A percentile compares a stretch with the other conserved stretches of the same genome.
These are phyloP conservation scores for Vitellaria paradoxa DNA, from an alignment of 179 eudicot species.

Conservation along the genomic window DNA sequence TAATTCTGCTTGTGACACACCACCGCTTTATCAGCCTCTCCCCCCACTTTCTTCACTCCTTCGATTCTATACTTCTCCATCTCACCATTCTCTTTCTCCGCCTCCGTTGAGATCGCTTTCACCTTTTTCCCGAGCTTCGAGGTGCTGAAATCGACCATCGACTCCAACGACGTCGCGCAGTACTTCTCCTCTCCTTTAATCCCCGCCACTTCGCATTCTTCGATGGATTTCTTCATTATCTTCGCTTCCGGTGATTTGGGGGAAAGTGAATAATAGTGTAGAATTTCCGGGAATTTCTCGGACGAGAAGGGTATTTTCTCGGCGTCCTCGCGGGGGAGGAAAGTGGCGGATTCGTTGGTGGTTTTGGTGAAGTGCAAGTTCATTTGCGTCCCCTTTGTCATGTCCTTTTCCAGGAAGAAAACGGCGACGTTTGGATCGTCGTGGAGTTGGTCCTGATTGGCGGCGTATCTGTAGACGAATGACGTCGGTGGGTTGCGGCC, in stretches of 20 bases:
- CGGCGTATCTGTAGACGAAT: constrained; percentile 30
- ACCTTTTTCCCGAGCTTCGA: constrained; percentile 50
- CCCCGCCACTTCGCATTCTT: constrained; percentile 51
- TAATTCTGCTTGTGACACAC: constrained; percentile 72
- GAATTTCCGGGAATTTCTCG: constrained; percentile 32
- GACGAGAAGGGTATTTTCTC: constrained; percentile 74
- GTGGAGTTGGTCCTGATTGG: constrained; percentile 53
- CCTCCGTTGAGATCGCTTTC: constrained; percentile 44
- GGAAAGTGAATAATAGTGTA: constrained; percentile 29
- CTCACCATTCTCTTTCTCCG: constrained; percentile 10
- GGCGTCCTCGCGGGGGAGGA: constrained; percentile 53
- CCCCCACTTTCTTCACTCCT: constrained; percentile 29
- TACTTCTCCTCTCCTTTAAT: constrained; percentile 54
- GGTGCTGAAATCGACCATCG: constrained; percentile 69
- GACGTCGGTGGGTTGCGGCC: no score
- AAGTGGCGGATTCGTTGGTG: constrained; percentile 30
- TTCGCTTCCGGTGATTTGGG: constrained; percentile 54
- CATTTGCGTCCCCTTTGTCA: constrained; percentile 47
- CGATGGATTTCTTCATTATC: constrained; percentile 41
- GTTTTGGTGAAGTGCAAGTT: constrained; percentile 49
- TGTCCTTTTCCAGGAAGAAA: constrained; percentile 62
- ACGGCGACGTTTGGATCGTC: constrained; percentile 55
- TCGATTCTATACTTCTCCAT: constrained; percentile 33
- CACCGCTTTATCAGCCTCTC: constrained; percentile 20
- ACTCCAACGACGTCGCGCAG: constrained; percentile 80